Base-by-base conservation (phyloP, 257 asterid species). In the Fraxinus anomala region DNA sequence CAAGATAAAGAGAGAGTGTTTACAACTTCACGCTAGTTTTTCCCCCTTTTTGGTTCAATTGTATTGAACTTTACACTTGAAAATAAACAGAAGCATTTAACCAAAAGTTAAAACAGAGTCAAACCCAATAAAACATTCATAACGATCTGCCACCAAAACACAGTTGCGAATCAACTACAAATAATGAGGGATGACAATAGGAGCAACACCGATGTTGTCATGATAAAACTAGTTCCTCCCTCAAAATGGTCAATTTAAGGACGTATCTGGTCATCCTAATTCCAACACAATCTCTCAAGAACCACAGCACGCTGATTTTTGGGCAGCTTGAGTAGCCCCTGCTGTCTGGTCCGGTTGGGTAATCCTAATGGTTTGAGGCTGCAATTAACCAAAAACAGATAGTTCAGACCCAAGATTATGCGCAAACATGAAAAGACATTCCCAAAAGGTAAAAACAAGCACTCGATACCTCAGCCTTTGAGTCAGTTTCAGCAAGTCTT, bases 341-440 rank as follows among this genome's bases (percentile, higher is more conserved):
- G 49, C 16, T 42, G 49, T 11, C 16, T 42, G 49, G 17, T 42
- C 49, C 17, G 49, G 49, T 11, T 42, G 49, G 49, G 49, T 42
- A 42, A 42, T 42, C 49, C 49, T 42, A 42, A 42, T 42, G 49
- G 49, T 72, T 80, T 87, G 95, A 67, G 93, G 97, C 95, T 92
- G 89, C 81, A 82, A 81, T 34, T n/a, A 59, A 19, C 59, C n/a
- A 69, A 37, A 19, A 56, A 70, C 0, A 68, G 13, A 79, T 28
- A 21, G 6, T 40, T 74, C 21, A 80, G 66, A 61, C 1, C 4
- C 9, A 67, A 26, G 24, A 1, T 14, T 26, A 1, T 5, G 21
- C 33, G 1, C 10, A 26, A 26, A 14, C 4, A 19, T n/a, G 13
- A 36, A 70, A 11, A 54, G 2, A 63, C 12, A 23, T 72, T 4